A percentile compares a stretch with the other conserved stretches of the same genome.
These are phyloP conservation scores for Phascolomyces articulosus DNA, from an alignment of 371 early-diverging fungal species.

Conservation along the genomic window DNA sequence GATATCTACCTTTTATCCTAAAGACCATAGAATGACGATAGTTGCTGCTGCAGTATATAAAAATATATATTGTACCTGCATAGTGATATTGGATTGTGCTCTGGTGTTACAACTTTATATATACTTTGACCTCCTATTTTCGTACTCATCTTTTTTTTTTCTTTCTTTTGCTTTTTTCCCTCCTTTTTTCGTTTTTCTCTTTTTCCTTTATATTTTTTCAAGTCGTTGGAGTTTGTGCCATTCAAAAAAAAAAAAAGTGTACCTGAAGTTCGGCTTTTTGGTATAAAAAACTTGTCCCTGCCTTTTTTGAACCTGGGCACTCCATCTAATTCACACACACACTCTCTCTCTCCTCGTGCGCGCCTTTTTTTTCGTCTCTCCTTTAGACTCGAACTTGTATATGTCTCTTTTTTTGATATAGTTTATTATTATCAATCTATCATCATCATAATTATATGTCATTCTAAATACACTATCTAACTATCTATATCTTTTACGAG, in stretches of 20 bases:
- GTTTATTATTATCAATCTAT: neutral
- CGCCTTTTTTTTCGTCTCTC: constrained; percentile 16
- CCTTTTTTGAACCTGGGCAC: too few relatives aligned
- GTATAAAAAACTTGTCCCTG: constrained; percentile 8
- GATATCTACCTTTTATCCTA: too few relatives aligned
- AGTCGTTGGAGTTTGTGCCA: neutral
- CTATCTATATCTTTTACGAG: too few relatives aligned
- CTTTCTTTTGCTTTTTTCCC: constrained; percentile 5
- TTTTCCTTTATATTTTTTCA: neutral
- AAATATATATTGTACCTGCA: neutral
- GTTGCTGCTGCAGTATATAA: too few relatives aligned
- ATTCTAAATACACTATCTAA: too few relatives aligned
- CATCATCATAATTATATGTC: neutral
- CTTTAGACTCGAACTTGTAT: constrained; percentile 3
- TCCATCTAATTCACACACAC: neutral
- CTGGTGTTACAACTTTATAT: constrained; percentile 1
- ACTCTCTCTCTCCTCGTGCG: constrained; percentile 9
- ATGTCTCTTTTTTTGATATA: too few relatives aligned
- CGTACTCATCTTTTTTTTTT: constrained; percentile 5
- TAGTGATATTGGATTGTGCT: constrained; percentile 7
- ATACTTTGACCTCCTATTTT: neutral
- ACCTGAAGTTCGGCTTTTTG: constrained; percentile 12
- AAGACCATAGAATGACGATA: too few relatives aligned
- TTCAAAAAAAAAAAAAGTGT: too few relatives aligned
- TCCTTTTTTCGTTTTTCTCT: neutral